Percentiles rank a stretch among this genome's conserved stretches.
phyloP scores from a whole-genome alignment of 108 stramenopile species.

The Aurantiochytrium sp. region DNA sequence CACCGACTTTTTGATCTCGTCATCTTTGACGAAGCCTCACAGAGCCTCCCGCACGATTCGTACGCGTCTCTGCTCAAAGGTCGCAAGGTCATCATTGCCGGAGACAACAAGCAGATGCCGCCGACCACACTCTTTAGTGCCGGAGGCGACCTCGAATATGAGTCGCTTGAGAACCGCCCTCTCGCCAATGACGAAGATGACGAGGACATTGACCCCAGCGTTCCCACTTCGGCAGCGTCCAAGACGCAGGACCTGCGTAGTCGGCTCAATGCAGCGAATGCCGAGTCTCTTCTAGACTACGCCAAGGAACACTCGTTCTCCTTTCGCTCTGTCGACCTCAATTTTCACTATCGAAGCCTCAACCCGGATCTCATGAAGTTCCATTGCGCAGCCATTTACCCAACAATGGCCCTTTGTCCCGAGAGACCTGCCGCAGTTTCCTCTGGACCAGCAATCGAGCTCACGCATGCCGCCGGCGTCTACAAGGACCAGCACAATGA shows the following conservation, averaged over 20 bases:
- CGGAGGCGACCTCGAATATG: neutral
- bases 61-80: neutral
- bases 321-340: neutral
- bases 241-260: neutral
- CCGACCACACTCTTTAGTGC: neutral
- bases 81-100: neutral
- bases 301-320: constrained; percentile 7
- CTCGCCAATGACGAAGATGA: neutral
- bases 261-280: neutral
- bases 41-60: neutral
- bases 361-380: constrained; percentile 4
- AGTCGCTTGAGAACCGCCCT: neutral
- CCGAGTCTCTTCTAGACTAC: neutral
- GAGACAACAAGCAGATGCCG: constrained; percentile 14
- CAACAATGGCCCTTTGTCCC: neutral
- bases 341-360: neutral
- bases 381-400: constrained; percentile 9
- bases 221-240: neutral
- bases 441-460: neutral
- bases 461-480: neutral
- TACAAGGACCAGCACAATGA: neutral
- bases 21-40: constrained; percentile 10
- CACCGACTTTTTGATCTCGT: neutral
- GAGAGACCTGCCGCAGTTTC: neutral
- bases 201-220: neutral